Evolutionary conservation across 2,329 filamentous ascomycete genomes (phyloP).

Genomic region (Trichoderma atrobrunneum): DNA sequence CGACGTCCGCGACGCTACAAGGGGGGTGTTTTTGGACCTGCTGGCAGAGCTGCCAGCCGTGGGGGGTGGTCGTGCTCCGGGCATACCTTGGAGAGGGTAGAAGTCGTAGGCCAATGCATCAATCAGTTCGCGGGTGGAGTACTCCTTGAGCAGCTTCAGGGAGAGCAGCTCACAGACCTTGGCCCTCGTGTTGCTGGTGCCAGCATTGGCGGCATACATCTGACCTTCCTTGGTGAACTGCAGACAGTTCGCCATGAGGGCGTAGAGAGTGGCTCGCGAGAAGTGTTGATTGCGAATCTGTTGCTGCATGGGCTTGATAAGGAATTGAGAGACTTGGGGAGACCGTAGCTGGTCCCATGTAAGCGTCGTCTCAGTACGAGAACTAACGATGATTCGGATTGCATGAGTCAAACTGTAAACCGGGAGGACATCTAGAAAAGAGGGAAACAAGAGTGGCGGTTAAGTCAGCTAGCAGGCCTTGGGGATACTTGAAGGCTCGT

Average conservation of each 20-base stretch:
- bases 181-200: conserved; percentile 78
- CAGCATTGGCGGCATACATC: conserved; percentile 76
- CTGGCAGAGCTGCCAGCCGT: conserved; percentile 34
- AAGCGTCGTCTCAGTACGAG: conserved; percentile 85
- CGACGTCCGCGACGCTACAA: conserved; percentile 73
- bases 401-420: conserved; percentile 89
- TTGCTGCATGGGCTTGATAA: conserved; percentile 92
- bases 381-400: conserved; percentile 78
- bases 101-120: conserved; percentile 95
- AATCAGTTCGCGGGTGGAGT: conserved; percentile 83
- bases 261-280: conserved; percentile 81
- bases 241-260: conserved; percentile 87
- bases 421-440: conserved; percentile 68
- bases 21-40: conserved; percentile 45
- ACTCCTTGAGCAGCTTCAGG: conserved; percentile 86
- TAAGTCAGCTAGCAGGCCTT: background rate
- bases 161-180: conserved; percentile 88
- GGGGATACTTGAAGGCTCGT: background rate
- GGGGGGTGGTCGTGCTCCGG: conserved; percentile 44
- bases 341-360: conserved; percentile 94
- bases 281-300: conserved; percentile 82
- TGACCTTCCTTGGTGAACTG: conserved; percentile 89
- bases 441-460: background rate
- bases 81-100: conserved; percentile 81
- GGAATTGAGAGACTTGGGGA: conserved; percentile 93